Conservation (phyloP, 768 basidiomycete genomes). For the Russula ochroleuca region DNA sequence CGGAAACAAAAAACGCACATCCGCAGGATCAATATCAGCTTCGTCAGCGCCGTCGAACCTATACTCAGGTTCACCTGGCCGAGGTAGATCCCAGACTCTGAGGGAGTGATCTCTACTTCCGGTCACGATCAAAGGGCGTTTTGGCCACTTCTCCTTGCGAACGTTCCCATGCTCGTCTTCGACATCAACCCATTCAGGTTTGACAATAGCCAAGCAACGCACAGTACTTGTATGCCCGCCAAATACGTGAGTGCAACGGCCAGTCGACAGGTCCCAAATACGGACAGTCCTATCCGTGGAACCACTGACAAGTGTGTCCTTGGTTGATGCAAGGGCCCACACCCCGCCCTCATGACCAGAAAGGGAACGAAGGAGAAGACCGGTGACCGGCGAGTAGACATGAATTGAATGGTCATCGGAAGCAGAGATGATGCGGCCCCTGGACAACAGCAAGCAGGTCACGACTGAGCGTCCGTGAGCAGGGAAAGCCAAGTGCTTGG, state of each 20-base stretch:
- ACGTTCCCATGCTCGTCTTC: conserved; percentile 59
- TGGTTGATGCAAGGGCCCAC: conserved; percentile 90
- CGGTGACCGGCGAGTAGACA: conserved; percentile 85
- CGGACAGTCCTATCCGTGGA: conserved; percentile 92
- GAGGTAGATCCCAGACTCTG: conserved; percentile 63
- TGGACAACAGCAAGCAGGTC: conserved; percentile 93
- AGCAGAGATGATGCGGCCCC: conserved; percentile 91
- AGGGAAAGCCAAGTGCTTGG: conserved; percentile 75
- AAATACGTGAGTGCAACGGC: conserved; percentile 87
- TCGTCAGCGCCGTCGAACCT: conserved; percentile 61
- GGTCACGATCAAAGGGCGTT: conserved; percentile 66
- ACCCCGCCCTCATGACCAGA: conserved; percentile 94
- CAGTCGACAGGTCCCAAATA: conserved; percentile 81
- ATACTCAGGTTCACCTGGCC: conserved; percentile 71
- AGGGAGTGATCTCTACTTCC: conserved; percentile 66
- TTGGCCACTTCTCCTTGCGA: conserved; percentile 67
- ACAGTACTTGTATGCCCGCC: conserved; percentile 97
- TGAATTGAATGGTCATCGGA: conserved; percentile 97
- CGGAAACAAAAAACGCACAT: conserved; percentile 33
- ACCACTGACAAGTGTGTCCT: conserved; percentile 84
- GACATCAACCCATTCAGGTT: conserved; percentile 81
- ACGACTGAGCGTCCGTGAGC: conserved; percentile 90
- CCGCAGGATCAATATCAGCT: conserved; percentile 54
- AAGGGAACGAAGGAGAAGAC: conserved; percentile 66
- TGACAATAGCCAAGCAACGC: conserved; percentile 91